Evolutionary conservation across 2,329 filamentous ascomycete genomes (phyloP).

Genomic region (Colletotrichum sp.): DNA sequence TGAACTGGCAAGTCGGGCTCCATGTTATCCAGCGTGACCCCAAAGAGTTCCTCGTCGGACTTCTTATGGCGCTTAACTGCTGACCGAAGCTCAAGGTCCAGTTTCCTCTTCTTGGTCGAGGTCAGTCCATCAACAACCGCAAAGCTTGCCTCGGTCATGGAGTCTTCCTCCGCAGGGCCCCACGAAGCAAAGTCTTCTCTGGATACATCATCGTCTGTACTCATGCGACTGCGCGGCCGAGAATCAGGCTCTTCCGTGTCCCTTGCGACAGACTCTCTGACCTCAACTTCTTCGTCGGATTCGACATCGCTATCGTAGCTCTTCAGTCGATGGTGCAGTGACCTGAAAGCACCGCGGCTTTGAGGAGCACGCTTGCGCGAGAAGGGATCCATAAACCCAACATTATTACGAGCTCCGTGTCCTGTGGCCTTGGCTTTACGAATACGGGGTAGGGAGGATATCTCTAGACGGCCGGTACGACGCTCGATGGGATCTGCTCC

Average conservation of each 20-base stretch:
- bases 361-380: conserved; percentile 66
- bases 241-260: conserved; percentile 90
- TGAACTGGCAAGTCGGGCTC: conserved; percentile 53
- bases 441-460: conserved; percentile 75
- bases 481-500: conserved; percentile 66
- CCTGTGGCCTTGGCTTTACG: conserved; percentile 68
- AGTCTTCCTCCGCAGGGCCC: conserved; percentile 64
- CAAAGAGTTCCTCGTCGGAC: conserved; percentile 78
- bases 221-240: conserved; percentile 77
- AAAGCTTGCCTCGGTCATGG: conserved; percentile 76
- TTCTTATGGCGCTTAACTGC: conserved; percentile 83
- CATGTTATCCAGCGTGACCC: conserved; percentile 60
- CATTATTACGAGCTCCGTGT: conserved; percentile 54
- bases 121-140: conserved; percentile 61
- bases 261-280: conserved; percentile 63
- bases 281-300: conserved; percentile 80
- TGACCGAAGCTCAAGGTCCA: conserved; percentile 70
- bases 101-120: conserved; percentile 72
- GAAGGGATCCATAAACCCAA: conserved; percentile 71
- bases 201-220: conserved; percentile 51
- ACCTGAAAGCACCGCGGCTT: conserved; percentile 69
- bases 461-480: conserved; percentile 60
- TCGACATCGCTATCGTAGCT: conserved; percentile 81
- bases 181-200: conserved; percentile 55
- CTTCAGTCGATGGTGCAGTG: conserved; percentile 80